Evolutionary conservation across 164 flowering plant species (phyloP).

Genomic region (Nymphaea thermarum): DNA sequence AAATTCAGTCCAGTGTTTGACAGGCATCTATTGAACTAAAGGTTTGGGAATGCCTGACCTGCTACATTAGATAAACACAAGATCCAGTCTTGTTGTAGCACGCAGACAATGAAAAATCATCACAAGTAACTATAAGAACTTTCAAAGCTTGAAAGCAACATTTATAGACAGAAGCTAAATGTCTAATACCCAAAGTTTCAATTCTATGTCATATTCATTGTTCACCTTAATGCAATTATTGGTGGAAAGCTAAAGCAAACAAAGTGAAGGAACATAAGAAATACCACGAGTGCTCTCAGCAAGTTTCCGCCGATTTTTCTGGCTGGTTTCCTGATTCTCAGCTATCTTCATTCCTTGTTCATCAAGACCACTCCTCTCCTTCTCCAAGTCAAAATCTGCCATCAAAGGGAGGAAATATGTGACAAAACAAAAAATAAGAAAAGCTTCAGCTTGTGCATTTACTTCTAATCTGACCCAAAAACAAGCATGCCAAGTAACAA

Average conservation of each 20-base stretch:
- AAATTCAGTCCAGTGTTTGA: not conserved
- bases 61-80: not conserved
- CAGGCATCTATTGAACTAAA: no score
- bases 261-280: not conserved
- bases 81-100: not conserved
- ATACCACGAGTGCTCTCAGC: conserved; percentile 98
- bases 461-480: no score
- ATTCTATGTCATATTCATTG: not conserved
- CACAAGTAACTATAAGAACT: not conserved
- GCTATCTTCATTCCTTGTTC: conserved; percentile 96
- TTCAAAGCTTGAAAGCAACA: not conserved
- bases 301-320: conserved; percentile 87
- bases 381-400: conserved; percentile 90
- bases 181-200: not conserved
- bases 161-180: not conserved
- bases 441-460: no score
- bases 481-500: no score
- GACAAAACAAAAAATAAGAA: no score
- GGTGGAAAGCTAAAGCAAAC: not conserved
- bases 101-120: no score
- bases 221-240: not conserved
- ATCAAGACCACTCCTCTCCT: conserved; percentile 74
- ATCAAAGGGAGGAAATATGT: conserved; percentile 2
- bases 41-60: no score
- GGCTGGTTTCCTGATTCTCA: conserved; percentile 98